A percentile compares a stretch with the other conserved stretches of the same genome.
Conservation (phyloP, 805 yeast species). For the Dipodascus albidus region DNA sequence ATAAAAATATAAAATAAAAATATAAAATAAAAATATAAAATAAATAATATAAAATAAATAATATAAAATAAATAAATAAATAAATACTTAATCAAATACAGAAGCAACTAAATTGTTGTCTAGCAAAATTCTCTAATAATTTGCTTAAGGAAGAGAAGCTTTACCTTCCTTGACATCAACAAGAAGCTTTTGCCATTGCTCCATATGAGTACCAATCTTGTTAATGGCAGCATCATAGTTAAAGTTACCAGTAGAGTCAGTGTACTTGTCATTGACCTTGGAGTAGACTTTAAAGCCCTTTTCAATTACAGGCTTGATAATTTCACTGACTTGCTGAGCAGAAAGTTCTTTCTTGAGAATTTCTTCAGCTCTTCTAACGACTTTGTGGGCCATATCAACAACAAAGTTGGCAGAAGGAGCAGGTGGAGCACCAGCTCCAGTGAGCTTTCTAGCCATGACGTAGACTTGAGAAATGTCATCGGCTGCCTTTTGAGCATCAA, state of each 20-base stretch:
- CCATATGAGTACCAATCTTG: not conserved
- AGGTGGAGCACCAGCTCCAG: not conserved
- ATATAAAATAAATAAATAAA: no score
- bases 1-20: no score
- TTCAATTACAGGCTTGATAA: not conserved
- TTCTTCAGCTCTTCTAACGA: not conserved
- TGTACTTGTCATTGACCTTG: not conserved
- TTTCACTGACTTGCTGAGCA: not conserved
- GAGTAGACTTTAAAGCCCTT: not conserved
- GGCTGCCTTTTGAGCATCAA: not conserved
- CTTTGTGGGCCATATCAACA: not conserved
- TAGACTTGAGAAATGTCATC: not conserved
- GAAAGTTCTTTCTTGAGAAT: not conserved
- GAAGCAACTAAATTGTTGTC: not conserved
- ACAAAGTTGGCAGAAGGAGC: not conserved
- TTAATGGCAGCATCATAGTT: not conserved
- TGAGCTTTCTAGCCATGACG: not conserved
- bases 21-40: no score
- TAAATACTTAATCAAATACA: no score
- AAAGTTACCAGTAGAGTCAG: not conserved
- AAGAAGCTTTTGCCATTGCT: not conserved
- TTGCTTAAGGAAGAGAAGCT: not conserved
- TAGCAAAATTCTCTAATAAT: no score
- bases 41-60: no score
- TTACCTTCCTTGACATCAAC: not conserved